Evolutionary conservation across 1,139 yeast genomes (phyloP).

Genomic region (Hanseniaspora gamundiae): DNA sequence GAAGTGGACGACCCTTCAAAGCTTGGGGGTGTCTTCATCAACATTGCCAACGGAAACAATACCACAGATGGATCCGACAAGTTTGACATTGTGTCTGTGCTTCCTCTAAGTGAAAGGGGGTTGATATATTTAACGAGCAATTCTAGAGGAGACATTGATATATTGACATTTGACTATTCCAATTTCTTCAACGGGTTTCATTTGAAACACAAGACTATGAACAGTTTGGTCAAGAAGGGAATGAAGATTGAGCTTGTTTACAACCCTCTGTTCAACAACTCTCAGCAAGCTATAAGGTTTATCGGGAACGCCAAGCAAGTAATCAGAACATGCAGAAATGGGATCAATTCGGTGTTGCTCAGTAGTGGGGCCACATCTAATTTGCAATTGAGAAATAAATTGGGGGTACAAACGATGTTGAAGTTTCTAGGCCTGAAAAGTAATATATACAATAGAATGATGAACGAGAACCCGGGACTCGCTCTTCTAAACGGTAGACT

Average conservation of each 20-base stretch:
- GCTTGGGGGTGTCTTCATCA: slow-evolving; percentile 7
- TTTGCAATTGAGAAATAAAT: slow-evolving; percentile 47
- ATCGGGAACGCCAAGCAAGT: slow-evolving; percentile 64
- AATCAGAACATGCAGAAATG: slow-evolving; percentile 32
- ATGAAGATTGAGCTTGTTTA: slow-evolving; percentile 72
- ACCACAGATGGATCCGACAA: slow-evolving; percentile 41
- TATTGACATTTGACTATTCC: slow-evolving; percentile 64
- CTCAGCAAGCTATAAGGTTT: slow-evolving; percentile 28
- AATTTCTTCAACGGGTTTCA: slow-evolving; percentile 23
- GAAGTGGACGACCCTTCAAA: slow-evolving; percentile 68
- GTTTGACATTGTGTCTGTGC: slow-evolving; percentile 73
- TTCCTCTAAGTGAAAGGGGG: slow-evolving; percentile 72
- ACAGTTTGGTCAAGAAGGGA: slow-evolving; percentile 36
- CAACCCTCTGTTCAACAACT: slow-evolving; percentile 29
- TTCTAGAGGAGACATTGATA: slow-evolving; percentile 51
- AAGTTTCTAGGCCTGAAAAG: slow-evolving; percentile 47
- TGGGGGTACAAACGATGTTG: slow-evolving; percentile 50
- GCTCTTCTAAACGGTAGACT: slow-evolving; percentile 63
- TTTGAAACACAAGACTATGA: slow-evolving; percentile 66
- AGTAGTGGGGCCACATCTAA: slow-evolving; percentile 64
- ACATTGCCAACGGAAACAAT: slow-evolving; percentile 42
- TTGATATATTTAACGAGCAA: slow-evolving; percentile 59
- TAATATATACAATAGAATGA: slow-evolving; percentile 25
- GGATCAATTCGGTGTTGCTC: slow-evolving; percentile 34
- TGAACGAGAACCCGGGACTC: slow-evolving; percentile 46